These are phyloP conservation scores for Peribolospora kevripleyi DNA, from an alignment of 768 basidiomycete species.

Conservation along the genomic window DNA sequence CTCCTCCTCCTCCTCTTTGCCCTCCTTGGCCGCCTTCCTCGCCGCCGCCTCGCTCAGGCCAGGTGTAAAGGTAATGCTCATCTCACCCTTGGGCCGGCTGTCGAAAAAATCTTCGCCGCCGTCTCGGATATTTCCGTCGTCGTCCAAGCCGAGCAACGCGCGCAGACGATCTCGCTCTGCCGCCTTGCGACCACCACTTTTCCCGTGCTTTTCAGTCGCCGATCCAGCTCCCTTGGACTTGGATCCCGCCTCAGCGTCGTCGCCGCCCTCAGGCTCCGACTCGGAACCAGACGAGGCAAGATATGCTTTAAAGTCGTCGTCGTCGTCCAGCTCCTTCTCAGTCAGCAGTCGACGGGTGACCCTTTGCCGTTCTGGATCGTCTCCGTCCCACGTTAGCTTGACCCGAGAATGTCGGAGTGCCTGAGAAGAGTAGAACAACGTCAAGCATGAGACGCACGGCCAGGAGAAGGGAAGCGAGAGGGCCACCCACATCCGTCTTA, in stretches of 20 bases:
- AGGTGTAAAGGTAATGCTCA: conserved; percentile 90
- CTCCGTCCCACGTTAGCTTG: conserved; percentile 93
- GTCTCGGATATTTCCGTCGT: conserved; percentile 6
- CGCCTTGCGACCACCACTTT: conserved; percentile 20
- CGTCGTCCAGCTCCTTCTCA: conserved; percentile 63
- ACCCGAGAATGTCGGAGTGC: conserved; percentile 94
- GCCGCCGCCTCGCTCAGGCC: conserved; percentile 33
- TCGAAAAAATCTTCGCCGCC: neutral
- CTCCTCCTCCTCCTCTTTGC: conserved; percentile 20
- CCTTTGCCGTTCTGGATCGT: conserved; percentile 57
- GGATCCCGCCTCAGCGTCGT: conserved; percentile 19
- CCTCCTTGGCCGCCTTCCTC: conserved; percentile 13
- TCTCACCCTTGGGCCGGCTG: conserved; percentile 29
- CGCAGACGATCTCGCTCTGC: conserved; percentile 6
- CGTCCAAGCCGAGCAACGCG: conserved; percentile 8
- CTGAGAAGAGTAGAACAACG: conserved; percentile 21
- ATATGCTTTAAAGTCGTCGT: conserved; percentile 60
- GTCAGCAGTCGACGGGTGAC: neutral
- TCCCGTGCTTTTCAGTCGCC: conserved; percentile 22
- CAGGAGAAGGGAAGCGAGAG: neutral
- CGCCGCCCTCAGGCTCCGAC: conserved; percentile 29
- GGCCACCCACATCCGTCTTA: conserved; percentile 53
- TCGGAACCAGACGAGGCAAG: conserved; percentile 43
- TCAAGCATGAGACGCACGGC: neutral
- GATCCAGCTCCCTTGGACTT: conserved; percentile 70